These are phyloP conservation scores for Helianthus annuus DNA, from an alignment of 129 eudicot genomes.

Conservation along the genomic window HanXRQr2.0-SUNRISE NC_035444.2:4261277-4261776, in stretches of 20 bases:
- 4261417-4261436: not conserved
- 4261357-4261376: too few species aligned
- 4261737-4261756: constrained; percentile 42
- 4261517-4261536: not conserved
- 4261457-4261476: constrained; percentile 1
- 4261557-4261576: constrained; percentile 45
- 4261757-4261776: constrained; percentile 35
- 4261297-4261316: too few species aligned
- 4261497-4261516: not conserved
- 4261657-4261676: constrained; percentile 72
- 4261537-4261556: constrained; percentile 9
- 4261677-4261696: constrained; percentile 39
- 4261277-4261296: too few species aligned
- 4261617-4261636: constrained; percentile 57
- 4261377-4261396: not conserved
- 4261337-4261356: too few species aligned
- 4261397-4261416: not conserved
- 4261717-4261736: not conserved
- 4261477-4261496: not conserved
- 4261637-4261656: constrained; percentile 51
- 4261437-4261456: not conserved
- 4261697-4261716: not conserved
- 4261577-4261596: constrained; percentile 31
- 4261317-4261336: too few species aligned
- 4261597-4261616: constrained; percentile 49